These are phyloP conservation scores for Tagetes erecta DNA, from an alignment of 129 eudicot genomes.

Conservation along the genomic window DNA sequence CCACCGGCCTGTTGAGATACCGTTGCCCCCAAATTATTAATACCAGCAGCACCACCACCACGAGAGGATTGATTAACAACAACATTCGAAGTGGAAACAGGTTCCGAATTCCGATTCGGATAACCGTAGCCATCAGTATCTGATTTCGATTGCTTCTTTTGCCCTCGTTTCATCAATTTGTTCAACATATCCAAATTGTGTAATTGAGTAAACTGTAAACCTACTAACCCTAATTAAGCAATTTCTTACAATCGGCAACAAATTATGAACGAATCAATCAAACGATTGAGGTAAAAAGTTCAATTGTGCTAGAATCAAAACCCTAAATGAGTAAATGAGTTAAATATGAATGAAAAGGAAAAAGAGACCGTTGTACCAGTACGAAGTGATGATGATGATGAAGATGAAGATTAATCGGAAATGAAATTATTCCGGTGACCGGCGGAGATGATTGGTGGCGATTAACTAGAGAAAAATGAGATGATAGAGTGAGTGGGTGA, in stretches of 20 bases:
- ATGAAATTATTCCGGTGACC: slow-evolving; percentile 14
- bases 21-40: neutral
- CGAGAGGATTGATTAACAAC: slow-evolving; percentile 53
- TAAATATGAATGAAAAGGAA: neutral
- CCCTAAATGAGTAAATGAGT: slow-evolving; percentile 27
- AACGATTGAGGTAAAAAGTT: neutral
- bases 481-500: slow-evolving; percentile 28
- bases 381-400: neutral
- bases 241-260: slow-evolving; percentile 29
- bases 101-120: slow-evolving; percentile 41
- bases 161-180: slow-evolving; percentile 64
- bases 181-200: slow-evolving; percentile 49
- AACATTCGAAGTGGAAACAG: slow-evolving; percentile 60
- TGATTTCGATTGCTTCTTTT: slow-evolving; percentile 58
- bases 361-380: neutral
- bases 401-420: neutral
- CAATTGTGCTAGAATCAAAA: slow-evolving; percentile 3
- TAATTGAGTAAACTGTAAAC: neutral
- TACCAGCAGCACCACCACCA: neutral
- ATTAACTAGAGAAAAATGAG: slow-evolving; percentile 25
- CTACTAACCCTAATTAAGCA: slow-evolving; percentile 2
- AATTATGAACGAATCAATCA: slow-evolving; percentile 3
- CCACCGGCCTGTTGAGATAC: slow-evolving; percentile 16
- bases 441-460: slow-evolving; percentile 41
- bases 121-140: slow-evolving; percentile 42